These are phyloP conservation scores for Kluyveromyces starmeri DNA, from an alignment of 805 yeast species.

Conservation along the genomic window DNA sequence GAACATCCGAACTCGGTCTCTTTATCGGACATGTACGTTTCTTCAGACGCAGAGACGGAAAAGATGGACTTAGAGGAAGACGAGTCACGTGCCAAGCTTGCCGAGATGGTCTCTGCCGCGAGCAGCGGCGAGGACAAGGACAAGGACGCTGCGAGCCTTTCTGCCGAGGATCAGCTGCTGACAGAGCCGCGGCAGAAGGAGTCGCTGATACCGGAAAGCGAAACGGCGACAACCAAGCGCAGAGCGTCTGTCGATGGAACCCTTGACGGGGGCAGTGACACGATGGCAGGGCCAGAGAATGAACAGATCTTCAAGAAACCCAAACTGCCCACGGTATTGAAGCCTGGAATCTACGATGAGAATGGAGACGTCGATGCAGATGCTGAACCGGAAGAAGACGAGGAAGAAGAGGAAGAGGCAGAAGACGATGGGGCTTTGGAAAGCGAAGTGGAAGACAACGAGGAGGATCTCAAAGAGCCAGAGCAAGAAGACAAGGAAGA, in stretches of 20 bases:
- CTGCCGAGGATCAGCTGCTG: too few species aligned
- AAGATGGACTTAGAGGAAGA: conserved; percentile 47
- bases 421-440: conserved; percentile 17
- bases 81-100: conserved; percentile 4
- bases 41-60: conserved; percentile 87
- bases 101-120: conserved; percentile 8
- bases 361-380: conserved; percentile 15
- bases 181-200: too few species aligned
- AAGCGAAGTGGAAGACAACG: conserved; percentile 15
- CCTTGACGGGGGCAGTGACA: conserved; percentile 14
- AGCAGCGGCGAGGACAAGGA: conserved; percentile 30
- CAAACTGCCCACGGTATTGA: conserved; percentile 6
- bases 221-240: too few species aligned
- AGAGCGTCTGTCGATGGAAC: too few species aligned
- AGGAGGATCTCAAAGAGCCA: conserved; percentile 16
- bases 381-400: conserved; percentile 15
- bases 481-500: conserved; percentile 8
- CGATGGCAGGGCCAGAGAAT: conserved; percentile 10
- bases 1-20: conserved; percentile 49
- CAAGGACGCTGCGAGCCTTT: too few species aligned
- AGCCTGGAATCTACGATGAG: conserved; percentile 12
- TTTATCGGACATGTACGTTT: conserved; percentile 23
- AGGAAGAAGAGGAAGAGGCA: conserved; percentile 17
- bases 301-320: conserved; percentile 4
- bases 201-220: too few species aligned